Base-by-base conservation (phyloP, 257 asterid genomes). In the Plantago major region DNA sequence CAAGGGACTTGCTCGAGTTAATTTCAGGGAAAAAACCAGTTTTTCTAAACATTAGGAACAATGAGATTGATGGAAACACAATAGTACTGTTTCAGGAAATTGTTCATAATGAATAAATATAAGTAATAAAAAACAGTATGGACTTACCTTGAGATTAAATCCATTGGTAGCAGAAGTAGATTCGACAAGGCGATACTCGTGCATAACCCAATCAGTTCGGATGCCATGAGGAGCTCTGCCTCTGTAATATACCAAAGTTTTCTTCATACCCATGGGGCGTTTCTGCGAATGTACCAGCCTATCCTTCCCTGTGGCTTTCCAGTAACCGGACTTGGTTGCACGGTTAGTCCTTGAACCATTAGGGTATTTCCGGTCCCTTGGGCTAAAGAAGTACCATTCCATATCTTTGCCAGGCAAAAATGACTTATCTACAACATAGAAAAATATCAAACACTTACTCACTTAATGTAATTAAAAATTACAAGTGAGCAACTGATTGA, bases 251-350 rank as follows among this genome's bases (percentile, higher is more conserved):
- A 85, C 94, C 79, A 85, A 76, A 19, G 94, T 85, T 50, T 85
- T 85, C 94, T 85, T 85, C 90, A 80, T 82, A 6, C 94, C 94
- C 0, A 85, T 81, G 6, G 79, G 67, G 66, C 82, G 76, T 68
- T 72, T 75, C 28, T 78, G 83, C 0, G 91, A 86, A 16, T 69
- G 78, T 30, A 86, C 91, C 0, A 72, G 9, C 63, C 95, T 75
- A 38, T 86, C 95, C 45, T 86, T 86, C 5, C 91, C 95, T 0
- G 95, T 86, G 4, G 95, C 95, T 76, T 85, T 85, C 95, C 95
- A 85, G 65, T 85, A 85, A 1, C 95, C 90, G 10, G 86, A 78
- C 49, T 79, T 74, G 7, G 95, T 86, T 14, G 95, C 95, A 47
- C 91, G 76, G 43, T 86, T 86, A 0, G 95, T 86, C 73, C 91